A percentile compares a stretch with the other conserved stretches of the same genome.
phyloP scores from a whole-genome alignment of 1,284 basidiomycete species.

The Pisolithus thermaeus region DNA sequence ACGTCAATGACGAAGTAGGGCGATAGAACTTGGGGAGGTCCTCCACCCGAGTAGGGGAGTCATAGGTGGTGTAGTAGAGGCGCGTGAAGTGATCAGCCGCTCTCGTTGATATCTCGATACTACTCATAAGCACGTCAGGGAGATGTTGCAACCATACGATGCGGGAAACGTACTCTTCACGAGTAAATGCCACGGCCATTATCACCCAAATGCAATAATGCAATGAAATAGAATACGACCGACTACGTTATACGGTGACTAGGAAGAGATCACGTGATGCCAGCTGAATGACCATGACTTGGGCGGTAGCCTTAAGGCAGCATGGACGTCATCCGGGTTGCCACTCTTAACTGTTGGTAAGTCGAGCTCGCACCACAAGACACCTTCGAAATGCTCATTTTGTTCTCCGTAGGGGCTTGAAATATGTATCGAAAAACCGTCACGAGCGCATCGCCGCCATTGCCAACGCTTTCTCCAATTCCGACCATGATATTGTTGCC shows the following conservation, averaged over 20 bases:
- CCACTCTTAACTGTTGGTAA: slow-evolving; percentile 81
- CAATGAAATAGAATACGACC: too few species aligned
- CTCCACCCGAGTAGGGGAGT: slow-evolving; percentile 61
- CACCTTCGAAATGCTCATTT: slow-evolving; percentile 3
- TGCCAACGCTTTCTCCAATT: slow-evolving; percentile 53
- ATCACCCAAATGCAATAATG: background rate
- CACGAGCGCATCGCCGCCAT: slow-evolving; percentile 72
- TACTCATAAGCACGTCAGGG: slow-evolving; percentile 24
- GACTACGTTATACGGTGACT: slow-evolving; percentile 3
- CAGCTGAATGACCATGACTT: background rate
- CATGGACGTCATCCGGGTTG: slow-evolving; percentile 49
- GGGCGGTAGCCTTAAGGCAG: slow-evolving; percentile 10
- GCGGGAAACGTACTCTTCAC: slow-evolving; percentile 27
- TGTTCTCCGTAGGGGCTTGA: slow-evolving; percentile 73
- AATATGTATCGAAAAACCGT: slow-evolving; percentile 79
- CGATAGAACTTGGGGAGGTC: slow-evolving; percentile 77
- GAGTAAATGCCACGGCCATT: slow-evolving; percentile 28
- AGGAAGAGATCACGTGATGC: background rate
- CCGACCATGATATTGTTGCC: slow-evolving; percentile 82
- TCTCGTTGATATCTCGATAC: slow-evolving; percentile 75
- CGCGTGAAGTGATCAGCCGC: slow-evolving; percentile 76
- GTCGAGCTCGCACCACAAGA: slow-evolving; percentile 12
- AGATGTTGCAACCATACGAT: background rate
- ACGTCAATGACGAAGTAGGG: slow-evolving; percentile 64
- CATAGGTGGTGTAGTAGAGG: slow-evolving; percentile 74